Evolutionary conservation across 352 stramenopile species (phyloP).

Genomic region (Blastocystis sp.): DNA sequence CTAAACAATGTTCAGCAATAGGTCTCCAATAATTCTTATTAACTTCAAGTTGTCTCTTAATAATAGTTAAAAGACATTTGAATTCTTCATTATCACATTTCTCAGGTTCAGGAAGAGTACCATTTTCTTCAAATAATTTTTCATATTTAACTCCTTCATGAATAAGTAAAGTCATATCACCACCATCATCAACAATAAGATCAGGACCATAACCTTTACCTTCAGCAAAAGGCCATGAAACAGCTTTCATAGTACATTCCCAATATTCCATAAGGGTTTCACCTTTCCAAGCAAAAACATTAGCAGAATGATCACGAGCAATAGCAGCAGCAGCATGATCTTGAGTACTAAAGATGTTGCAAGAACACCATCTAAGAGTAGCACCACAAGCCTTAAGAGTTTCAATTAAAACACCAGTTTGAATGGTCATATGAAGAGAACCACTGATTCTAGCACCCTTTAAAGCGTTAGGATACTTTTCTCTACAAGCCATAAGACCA

Average conservation of each 20-base stretch:
- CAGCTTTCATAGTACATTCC: constrained; percentile 90
- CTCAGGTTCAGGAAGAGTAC: constrained; percentile 71
- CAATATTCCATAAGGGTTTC: constrained; percentile 93
- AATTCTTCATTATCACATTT: constrained; percentile 88
- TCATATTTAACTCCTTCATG: constrained; percentile 92
- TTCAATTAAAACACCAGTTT: constrained; percentile 94
- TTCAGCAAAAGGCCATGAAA: constrained; percentile 82
- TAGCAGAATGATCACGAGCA: constrained; percentile 71
- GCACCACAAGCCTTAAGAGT: constrained; percentile 79
- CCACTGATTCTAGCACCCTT: constrained; percentile 70
- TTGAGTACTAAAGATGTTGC: constrained; percentile 98
- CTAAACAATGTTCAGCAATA: constrained; percentile 73
- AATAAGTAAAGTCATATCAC: constrained; percentile 94
- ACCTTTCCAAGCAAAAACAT: constrained; percentile 94
- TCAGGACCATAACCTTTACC: constrained; percentile 82
- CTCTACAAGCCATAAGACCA: constrained; percentile 80
- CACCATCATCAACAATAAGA: constrained; percentile 91
- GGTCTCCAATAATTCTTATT: constrained; percentile 87
- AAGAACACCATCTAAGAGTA: constrained; percentile 91
- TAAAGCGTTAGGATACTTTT: constrained; percentile 70
- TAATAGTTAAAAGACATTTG: constrained; percentile 90
- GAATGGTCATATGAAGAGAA: constrained; percentile 97
- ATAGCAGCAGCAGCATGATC: constrained; percentile 89
- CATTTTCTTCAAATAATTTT: constrained; percentile 70
- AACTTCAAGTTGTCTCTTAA: constrained; percentile 71